Evolutionary conservation across 768 basidiomycete genomes (phyloP).

Genomic region (Leccinum broughii): DNA sequence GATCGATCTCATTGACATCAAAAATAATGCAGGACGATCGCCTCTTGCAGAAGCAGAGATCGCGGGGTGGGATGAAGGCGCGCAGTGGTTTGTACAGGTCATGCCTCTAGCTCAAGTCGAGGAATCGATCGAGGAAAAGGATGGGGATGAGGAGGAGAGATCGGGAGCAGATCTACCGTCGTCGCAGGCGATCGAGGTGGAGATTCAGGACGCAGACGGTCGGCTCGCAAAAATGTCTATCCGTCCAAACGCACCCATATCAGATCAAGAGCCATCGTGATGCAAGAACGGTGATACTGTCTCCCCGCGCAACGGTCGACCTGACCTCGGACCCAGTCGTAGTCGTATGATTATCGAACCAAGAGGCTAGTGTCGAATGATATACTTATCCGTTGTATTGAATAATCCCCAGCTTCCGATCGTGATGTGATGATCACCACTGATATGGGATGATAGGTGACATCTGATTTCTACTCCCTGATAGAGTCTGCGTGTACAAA

Average conservation of each 20-base stretch:
- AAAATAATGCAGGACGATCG: conserved; percentile 69
- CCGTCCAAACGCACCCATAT: neutral
- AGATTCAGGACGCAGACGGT: conserved; percentile 73
- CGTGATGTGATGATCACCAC: neutral
- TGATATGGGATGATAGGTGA: no score
- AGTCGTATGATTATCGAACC: neutral
- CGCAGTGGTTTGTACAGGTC: conserved; percentile 76
- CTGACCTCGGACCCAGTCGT: neutral
- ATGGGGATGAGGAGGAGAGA: conserved; percentile 22
- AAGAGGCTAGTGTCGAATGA: neutral
- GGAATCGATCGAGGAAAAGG: conserved; percentile 24
- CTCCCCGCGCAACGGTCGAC: neutral
- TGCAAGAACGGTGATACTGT: neutral
- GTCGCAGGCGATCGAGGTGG: conserved; percentile 56
- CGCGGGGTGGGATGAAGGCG: conserved; percentile 81
- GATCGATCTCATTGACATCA: conserved; percentile 68
- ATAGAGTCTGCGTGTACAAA: conserved; percentile 12
- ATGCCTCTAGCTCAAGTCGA: conserved; percentile 67
- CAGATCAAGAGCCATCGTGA: neutral
- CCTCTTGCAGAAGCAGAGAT: conserved; percentile 83
- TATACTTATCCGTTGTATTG: neutral
- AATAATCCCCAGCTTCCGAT: neutral
- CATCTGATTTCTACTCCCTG: no score
- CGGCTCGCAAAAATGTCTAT: conserved; percentile 65
- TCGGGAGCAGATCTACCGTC: conserved; percentile 19